These are phyloP conservation scores for Acer campestre DNA, from an alignment of 345 rosid species.

Conservation along the genomic window DNA sequence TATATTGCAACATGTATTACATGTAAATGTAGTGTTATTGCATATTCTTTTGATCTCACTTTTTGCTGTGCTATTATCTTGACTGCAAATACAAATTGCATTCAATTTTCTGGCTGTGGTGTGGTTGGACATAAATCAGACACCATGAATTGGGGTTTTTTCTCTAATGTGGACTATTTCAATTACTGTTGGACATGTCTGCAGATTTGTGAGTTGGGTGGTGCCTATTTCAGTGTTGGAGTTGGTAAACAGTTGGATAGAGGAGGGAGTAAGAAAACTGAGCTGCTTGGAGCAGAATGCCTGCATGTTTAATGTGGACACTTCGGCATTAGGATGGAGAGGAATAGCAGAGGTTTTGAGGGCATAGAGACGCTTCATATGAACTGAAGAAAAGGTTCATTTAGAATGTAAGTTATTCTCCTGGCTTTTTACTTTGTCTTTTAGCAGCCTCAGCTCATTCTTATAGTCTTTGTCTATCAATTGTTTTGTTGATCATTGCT, in stretches of 20 bases:
- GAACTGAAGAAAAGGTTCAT: neutral
- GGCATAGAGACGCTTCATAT: neutral
- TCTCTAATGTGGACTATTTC: no score
- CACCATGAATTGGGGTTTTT: no score
- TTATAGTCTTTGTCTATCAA: neutral
- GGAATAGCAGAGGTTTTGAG: neutral
- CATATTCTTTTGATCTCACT: no score
- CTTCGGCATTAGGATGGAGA: neutral
- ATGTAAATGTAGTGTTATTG: no score
- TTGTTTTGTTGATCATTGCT: neutral
- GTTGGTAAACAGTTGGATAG: neutral
- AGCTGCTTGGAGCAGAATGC: neutral
- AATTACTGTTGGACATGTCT: no score
- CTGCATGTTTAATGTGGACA: conserved; percentile 5
- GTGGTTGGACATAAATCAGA: no score
- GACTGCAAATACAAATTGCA: no score
- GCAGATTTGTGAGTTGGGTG: neutral
- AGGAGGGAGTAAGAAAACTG: neutral
- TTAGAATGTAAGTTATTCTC: neutral
- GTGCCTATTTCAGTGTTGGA: neutral
- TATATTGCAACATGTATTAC: no score
- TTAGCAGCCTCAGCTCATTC: neutral
- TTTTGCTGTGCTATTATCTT: no score
- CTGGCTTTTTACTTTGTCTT: neutral
- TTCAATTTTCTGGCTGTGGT: no score